Percentiles rank a stretch among this genome's conserved stretches.
These are phyloP conservation scores for Corymbia maculata DNA, from an alignment of 345 rosid genomes.

Conservation along the genomic window DNA sequence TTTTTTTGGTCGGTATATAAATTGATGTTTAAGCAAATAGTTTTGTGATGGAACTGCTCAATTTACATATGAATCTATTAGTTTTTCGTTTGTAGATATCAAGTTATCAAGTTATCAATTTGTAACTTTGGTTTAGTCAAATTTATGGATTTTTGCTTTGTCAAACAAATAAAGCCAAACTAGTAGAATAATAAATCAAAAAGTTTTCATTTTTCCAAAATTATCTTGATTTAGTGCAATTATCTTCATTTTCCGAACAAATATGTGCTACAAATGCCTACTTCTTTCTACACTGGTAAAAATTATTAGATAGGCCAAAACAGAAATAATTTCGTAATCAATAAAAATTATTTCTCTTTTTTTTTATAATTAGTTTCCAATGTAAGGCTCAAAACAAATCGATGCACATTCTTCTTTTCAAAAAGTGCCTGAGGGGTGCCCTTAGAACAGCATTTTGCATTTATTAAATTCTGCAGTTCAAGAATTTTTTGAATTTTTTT, in stretches of 20 bases:
- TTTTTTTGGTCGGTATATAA: not conserved
- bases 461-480: too few relatives aligned
- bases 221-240: not conserved
- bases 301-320: not conserved
- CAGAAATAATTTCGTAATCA: not conserved
- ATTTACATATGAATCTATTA: not conserved
- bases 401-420: not conserved
- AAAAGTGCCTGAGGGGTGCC: too few relatives aligned
- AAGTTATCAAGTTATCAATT: too few relatives aligned
- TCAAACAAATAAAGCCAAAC: not conserved
- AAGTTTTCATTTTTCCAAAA: not conserved
- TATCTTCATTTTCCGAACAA: not conserved
- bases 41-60: not conserved
- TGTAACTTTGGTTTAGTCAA: not conserved
- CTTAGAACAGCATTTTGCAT: too few relatives aligned
- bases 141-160: not conserved
- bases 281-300: not conserved
- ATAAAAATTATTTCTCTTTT: not conserved
- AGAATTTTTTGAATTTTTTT: too few relatives aligned
- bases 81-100: not conserved
- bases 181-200: not conserved
- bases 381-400: not conserved
- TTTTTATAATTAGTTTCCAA: not conserved
- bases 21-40: not conserved
- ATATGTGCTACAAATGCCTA: not conserved